These are phyloP conservation scores for Barbarea vulgaris DNA, from an alignment of 345 rosid genomes.

Conservation along the genomic window DNA sequence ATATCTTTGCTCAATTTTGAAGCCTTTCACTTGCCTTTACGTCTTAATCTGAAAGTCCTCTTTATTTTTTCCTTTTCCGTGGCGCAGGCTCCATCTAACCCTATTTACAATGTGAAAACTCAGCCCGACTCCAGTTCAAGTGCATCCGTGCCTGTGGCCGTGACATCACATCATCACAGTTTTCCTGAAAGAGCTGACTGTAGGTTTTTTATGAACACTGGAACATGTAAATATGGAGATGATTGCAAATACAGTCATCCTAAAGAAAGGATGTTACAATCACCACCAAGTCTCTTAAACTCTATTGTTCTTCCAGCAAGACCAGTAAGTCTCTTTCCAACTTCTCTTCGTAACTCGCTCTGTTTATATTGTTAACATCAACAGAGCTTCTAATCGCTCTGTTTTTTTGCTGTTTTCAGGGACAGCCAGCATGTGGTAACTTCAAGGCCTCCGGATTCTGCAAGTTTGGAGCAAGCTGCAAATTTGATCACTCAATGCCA, in stretches of 20 bases:
- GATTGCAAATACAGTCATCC: conserved; percentile 90
- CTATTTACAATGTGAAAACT: conserved; percentile 47
- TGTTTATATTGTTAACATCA: background rate
- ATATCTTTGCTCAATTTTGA: background rate
- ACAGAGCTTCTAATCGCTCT: conserved; percentile 1
- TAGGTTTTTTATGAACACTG: conserved; percentile 69
- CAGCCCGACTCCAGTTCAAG: conserved; percentile 57
- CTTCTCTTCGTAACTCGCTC: background rate
- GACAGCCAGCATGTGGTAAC: conserved; percentile 68
- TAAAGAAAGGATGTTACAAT: conserved; percentile 59
- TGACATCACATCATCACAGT: conserved; percentile 45
- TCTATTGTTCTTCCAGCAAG: conserved; percentile 62
- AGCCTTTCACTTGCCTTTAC: background rate
- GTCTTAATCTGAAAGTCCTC: conserved; percentile 12
- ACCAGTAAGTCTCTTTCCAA: conserved; percentile 57
- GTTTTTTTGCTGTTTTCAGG: conserved; percentile 49
- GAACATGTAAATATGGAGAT: conserved; percentile 78
- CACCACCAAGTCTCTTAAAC: conserved; percentile 40
- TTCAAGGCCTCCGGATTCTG: conserved; percentile 66
- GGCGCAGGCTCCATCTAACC: conserved; percentile 50
- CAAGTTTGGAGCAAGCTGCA: conserved; percentile 73
- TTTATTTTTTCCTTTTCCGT: conserved; percentile 5
- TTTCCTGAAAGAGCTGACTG: conserved; percentile 78
- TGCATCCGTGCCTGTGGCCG: conserved; percentile 45
- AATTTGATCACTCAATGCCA: conserved; percentile 67